These are phyloP conservation scores for Cytospora mali DNA, from an alignment of 2,329 filamentous ascomycete genomes.

Conservation along the genomic window DNA sequence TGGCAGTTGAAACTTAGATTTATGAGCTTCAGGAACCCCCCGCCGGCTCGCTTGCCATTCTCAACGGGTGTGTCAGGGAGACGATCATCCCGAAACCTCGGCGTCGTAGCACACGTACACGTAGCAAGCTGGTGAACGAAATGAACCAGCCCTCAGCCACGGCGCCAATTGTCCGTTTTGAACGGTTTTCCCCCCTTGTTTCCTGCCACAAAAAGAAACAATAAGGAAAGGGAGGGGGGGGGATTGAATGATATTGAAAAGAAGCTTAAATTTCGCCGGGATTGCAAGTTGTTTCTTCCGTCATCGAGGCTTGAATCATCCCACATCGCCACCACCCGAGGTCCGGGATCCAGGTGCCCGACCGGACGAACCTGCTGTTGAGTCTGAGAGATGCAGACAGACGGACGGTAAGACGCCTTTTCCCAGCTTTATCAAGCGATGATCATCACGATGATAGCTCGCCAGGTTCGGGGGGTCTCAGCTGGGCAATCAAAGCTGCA, in stretches of 20 bases:
- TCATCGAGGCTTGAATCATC: conserved; percentile 14
- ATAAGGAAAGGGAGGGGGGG: too few relatives aligned
- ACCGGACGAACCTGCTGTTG: background rate
- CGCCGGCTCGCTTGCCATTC: conserved; percentile 13
- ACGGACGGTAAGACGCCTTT: too few relatives aligned
- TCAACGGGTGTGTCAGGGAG: conserved; percentile 19
- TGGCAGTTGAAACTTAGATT: conserved; percentile 20
- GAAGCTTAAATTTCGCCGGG: background rate
- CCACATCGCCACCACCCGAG: conserved; percentile 7
- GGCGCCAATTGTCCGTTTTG: conserved; percentile 16
- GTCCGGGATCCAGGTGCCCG: background rate
- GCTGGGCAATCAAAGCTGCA: conserved; percentile 21
- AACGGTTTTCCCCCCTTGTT: background rate
- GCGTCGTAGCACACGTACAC: conserved; percentile 14
- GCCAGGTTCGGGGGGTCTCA: too few relatives aligned
- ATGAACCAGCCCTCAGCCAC: conserved; percentile 24
- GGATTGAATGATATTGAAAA: too few relatives aligned
- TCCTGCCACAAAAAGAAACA: background rate
- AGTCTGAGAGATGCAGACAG: too few relatives aligned
- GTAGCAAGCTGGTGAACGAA: conserved; percentile 8
- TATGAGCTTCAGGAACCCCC: conserved; percentile 4
- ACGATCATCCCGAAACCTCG: conserved; percentile 23
- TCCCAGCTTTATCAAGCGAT: too few relatives aligned
- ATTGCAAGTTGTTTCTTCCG: background rate
- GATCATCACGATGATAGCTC: too few relatives aligned